A percentile compares a stretch with the other conserved stretches of the same genome.
Conservation (phyloP, 768 basidiomycete species). For the Mycena epipterygia region DNA sequence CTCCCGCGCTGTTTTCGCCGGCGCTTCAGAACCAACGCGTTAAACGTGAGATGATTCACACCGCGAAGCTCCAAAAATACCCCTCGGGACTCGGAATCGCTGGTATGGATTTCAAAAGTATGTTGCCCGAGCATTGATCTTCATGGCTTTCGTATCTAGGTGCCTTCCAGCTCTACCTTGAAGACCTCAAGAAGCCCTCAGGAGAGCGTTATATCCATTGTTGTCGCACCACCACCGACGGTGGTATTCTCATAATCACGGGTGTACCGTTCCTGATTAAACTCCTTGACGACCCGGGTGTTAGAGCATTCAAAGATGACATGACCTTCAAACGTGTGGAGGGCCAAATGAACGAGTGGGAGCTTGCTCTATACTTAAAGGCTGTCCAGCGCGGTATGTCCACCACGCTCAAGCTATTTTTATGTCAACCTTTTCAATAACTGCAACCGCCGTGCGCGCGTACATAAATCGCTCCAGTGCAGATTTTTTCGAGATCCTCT, state of each 20-base stretch:
- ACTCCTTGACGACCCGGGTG: not conserved
- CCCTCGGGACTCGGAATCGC: slow-evolving; percentile 6
- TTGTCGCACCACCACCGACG: not conserved
- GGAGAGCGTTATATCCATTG: not conserved
- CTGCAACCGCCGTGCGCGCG: not conserved
- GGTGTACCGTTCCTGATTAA: not conserved
- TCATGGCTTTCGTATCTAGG: not conserved
- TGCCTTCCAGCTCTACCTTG: not conserved
- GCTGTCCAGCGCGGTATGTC: not conserved
- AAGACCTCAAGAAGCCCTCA: not conserved
- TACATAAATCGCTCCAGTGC: not conserved
- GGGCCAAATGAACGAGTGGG: slow-evolving; percentile 9
- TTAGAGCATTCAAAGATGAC: not conserved
- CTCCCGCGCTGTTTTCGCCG: slow-evolving; percentile 5
- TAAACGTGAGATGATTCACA: slow-evolving; percentile 6
- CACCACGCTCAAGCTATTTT: not conserved
- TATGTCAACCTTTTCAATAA: not conserved
- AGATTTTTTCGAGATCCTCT: slow-evolving; percentile 19
- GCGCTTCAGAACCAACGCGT: slow-evolving; percentile 19
- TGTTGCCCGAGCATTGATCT: not conserved
- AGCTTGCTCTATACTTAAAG: not conserved
- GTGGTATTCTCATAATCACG: not conserved
- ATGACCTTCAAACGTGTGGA: not conserved
- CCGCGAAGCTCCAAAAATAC: slow-evolving; percentile 2
- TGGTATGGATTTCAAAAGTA: not conserved